A percentile compares a stretch with the other conserved stretches of the same genome.
Evolutionary conservation across 73 alveolate species (phyloP).

Genomic region (Symbiodinium natans): DNA sequence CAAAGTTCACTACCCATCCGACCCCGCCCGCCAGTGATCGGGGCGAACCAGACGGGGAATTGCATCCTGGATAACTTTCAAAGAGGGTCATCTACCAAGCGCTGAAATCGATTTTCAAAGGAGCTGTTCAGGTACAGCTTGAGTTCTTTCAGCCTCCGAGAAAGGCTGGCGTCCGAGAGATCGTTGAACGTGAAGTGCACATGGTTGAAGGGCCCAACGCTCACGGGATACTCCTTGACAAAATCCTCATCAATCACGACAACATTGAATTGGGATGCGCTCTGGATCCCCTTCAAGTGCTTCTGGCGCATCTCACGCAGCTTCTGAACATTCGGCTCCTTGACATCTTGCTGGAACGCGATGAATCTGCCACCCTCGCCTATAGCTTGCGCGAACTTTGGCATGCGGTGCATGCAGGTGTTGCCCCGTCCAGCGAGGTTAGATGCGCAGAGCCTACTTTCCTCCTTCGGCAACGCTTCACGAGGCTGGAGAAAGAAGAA

Average conservation of each 20-base stretch:
- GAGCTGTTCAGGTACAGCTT: slow-evolving; percentile 49
- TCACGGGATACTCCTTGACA: slow-evolving; percentile 35
- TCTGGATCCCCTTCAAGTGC: background rate
- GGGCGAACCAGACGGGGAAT: slow-evolving; percentile 41
- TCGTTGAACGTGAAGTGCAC: slow-evolving; percentile 50
- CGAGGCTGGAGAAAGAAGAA: slow-evolving; percentile 42
- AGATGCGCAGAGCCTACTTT: background rate
- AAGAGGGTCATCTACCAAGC: slow-evolving; percentile 70
- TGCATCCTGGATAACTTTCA: slow-evolving; percentile 74
- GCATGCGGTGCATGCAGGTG: slow-evolving; percentile 61
- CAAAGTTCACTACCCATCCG: slow-evolving; percentile 38
- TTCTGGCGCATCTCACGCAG: background rate
- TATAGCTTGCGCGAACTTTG: slow-evolving; percentile 38
- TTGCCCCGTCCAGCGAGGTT: slow-evolving; percentile 35
- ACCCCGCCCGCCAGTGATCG: slow-evolving; percentile 82
- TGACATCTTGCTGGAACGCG: slow-evolving; percentile 19
- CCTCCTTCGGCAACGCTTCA: slow-evolving; percentile 57
- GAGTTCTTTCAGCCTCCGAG: slow-evolving; percentile 30
- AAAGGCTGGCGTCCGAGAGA: slow-evolving; percentile 31
- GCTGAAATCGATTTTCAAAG: slow-evolving; percentile 63
- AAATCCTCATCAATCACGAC: background rate
- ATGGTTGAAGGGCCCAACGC: slow-evolving; percentile 49
- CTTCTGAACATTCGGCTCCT: background rate
- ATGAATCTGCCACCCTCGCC: slow-evolving; percentile 39
- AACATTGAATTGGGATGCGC: background rate